phyloP scores from a whole-genome alignment of 371 early-diverging fungal species.

The Paraphysoderma sedebokerense region DNA sequence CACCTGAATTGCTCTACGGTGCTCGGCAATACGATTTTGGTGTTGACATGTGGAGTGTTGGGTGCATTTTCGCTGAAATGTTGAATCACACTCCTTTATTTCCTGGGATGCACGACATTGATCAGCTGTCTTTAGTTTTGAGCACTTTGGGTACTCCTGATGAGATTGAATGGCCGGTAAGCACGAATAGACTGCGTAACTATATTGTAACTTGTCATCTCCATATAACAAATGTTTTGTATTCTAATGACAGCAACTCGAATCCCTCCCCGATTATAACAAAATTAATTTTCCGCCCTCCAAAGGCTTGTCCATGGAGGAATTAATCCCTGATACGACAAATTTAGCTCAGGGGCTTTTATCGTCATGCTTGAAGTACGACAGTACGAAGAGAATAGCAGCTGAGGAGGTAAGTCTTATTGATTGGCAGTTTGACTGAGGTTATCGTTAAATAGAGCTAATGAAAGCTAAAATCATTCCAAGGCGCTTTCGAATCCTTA shows the following conservation, averaged over 20 bases:
- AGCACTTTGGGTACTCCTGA: constrained; percentile 27
- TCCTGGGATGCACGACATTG: constrained; percentile 31
- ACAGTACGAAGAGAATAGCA: too few species aligned
- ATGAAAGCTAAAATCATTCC: too few species aligned
- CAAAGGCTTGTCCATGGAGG: background rate
- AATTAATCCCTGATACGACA: background rate
- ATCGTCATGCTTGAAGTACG: too few species aligned
- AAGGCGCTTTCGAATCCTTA: too few species aligned
- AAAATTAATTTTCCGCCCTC: background rate
- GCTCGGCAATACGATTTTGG: constrained; percentile 25
- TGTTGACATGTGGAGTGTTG: constrained; percentile 39
- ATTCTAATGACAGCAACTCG: background rate
- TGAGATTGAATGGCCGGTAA: constrained; percentile 26
- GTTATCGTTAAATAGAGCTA: too few species aligned
- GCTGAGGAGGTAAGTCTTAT: too few species aligned
- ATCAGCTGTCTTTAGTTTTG: constrained; percentile 30
- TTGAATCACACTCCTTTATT: constrained; percentile 31
- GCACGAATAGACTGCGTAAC: background rate
- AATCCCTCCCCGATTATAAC: background rate
- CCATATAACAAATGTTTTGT: background rate
- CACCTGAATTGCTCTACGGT: constrained; percentile 40
- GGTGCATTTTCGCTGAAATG: constrained; percentile 39
- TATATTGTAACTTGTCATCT: background rate
- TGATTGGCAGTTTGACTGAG: too few species aligned
- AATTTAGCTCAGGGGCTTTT: too few species aligned